A percentile compares a stretch with the other conserved stretches of the same genome.
Conservation (phyloP, 2,329 filamentous ascomycete genomes). For the Hypoxylon sp. region DNA sequence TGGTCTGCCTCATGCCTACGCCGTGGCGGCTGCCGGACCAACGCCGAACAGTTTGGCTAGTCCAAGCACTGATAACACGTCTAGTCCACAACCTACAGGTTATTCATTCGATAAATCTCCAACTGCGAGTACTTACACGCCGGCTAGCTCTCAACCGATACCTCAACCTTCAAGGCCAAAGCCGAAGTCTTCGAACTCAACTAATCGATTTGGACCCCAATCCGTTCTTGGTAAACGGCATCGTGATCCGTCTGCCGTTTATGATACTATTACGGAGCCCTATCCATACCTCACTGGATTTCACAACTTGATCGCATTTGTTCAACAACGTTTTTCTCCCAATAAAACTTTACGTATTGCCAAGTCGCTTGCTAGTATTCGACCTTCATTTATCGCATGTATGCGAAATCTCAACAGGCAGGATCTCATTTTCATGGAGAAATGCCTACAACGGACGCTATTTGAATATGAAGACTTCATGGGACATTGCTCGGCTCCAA, state of each 20-base stretch:
- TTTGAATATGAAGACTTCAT: constrained; percentile 96
- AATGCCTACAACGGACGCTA: constrained; percentile 92
- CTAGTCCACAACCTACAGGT: constrained; percentile 70
- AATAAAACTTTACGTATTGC: constrained; percentile 86
- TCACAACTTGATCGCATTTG: constrained; percentile 85
- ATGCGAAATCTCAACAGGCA: constrained; percentile 89
- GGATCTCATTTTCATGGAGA: constrained; percentile 97
- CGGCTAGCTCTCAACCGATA: constrained; percentile 51
- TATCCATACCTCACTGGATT: constrained; percentile 93
- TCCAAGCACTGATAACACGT: constrained; percentile 74
- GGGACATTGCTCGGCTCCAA: constrained; percentile 88
- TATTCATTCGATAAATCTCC: constrained; percentile 71
- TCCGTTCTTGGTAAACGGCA: constrained; percentile 71
- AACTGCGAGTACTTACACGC: constrained; percentile 58
- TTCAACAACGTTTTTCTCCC: constrained; percentile 82
- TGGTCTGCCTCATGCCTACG: constrained; percentile 75
- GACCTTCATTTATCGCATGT: constrained; percentile 92
- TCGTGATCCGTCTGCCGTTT: constrained; percentile 86
- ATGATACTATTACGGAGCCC: constrained; percentile 89
- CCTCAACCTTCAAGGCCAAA: constrained; percentile 60
- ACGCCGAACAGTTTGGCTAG: constrained; percentile 72
- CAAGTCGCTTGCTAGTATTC: constrained; percentile 88
- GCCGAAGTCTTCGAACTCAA: constrained; percentile 60
- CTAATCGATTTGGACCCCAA: constrained; percentile 61
- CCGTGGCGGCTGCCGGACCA: constrained; percentile 69